Conservation (phyloP, 495 filamentous ascomycete genomes). For the Elasticomyces elasticus region DNA sequence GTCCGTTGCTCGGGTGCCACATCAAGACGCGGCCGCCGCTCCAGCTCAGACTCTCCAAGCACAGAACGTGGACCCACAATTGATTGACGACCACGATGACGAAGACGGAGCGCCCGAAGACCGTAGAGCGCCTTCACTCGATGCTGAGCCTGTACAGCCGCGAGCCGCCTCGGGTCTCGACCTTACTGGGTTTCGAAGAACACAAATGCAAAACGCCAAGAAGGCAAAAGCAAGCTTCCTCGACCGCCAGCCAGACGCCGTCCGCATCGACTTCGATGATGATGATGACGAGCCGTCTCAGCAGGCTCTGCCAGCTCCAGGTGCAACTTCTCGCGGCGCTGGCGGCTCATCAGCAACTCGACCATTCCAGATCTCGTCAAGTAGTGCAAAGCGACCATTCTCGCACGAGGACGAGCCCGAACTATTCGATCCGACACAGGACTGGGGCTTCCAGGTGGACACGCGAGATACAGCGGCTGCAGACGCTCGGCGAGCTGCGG, state of each 20-base stretch:
- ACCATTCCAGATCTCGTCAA: constrained; percentile 7
- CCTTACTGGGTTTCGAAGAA: constrained; percentile 4
- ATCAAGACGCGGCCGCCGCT: background rate
- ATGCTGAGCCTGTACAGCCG: constrained; percentile 1
- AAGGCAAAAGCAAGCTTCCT: constrained; percentile 25
- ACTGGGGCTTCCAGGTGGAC: constrained; percentile 24
- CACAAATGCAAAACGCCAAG: constrained; percentile 25
- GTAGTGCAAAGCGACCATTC: constrained; percentile 17
- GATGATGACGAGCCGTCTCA: constrained; percentile 21
- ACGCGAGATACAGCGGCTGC: constrained; percentile 13
- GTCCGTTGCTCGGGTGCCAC: background rate
- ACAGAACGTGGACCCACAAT: background rate
- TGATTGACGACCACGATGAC: background rate
- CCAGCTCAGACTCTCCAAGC: background rate
- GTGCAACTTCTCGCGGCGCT: background rate
- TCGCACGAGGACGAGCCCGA: constrained; percentile 7
- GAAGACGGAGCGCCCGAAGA: background rate
- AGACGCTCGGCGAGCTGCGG: constrained; percentile 3
- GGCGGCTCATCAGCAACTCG: constrained; percentile 17
- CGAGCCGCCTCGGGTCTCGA: background rate
- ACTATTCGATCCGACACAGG: constrained; percentile 20
- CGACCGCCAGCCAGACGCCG: constrained; percentile 34
- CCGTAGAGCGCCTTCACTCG: background rate
- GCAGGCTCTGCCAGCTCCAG: background rate
- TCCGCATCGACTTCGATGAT: constrained; percentile 27